Evolutionary conservation across 768 basidiomycete genomes (phyloP), one percentile per base, ranked within the genome.

Genomic region (Boletus reticulatus): DNA sequence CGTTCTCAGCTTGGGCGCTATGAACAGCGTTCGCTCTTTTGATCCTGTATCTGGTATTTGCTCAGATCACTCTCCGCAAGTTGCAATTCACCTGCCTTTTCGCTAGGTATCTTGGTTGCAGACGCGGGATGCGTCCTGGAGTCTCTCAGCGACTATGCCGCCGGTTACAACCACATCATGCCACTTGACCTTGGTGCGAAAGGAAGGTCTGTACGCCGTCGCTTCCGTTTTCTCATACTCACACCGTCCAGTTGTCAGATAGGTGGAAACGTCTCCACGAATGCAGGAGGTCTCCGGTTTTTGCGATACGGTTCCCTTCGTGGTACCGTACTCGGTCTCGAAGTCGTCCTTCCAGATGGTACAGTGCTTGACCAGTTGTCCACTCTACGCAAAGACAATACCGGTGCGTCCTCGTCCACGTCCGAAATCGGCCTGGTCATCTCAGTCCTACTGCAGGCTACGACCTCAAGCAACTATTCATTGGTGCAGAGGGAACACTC

Each of bases 401-500:
- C 97, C 4, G 95, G 94, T 91, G 57, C 47, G 81, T 65, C 51
- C 37, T 19, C 50, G 45, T 10, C 14, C 12, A 12, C 37, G 37
- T 51, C 8, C 22, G 16, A 53, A 17, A 38, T 13, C 7, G 2
- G 2, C 31, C 17, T 8, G 6, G 16, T 8, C 14, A 22, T 32
- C 50, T 66, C 42, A 68, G 9, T 22, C 17, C 14, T 39, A 17
- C n/a, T 22, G 38, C 62, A 94, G 96, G 97, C 13, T 98, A 97
- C 69, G 97, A 99, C 71, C 79, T 99, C 44, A 98, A 99, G 72
- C 97, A 99, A 66, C 82, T 99, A 17, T 99, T 98, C 75, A 97
- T 99, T 62, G 97, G 97, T 13, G 87, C 91, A 7, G 97, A 99
- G 70, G 97, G 97, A 49, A 98, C 96, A 0, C 85, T 99, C 22